Evolutionary conservation across 805 yeast species (phyloP), one percentile per base, ranked within the genome.

Genomic region (Teunomyces tritomae): DNA sequence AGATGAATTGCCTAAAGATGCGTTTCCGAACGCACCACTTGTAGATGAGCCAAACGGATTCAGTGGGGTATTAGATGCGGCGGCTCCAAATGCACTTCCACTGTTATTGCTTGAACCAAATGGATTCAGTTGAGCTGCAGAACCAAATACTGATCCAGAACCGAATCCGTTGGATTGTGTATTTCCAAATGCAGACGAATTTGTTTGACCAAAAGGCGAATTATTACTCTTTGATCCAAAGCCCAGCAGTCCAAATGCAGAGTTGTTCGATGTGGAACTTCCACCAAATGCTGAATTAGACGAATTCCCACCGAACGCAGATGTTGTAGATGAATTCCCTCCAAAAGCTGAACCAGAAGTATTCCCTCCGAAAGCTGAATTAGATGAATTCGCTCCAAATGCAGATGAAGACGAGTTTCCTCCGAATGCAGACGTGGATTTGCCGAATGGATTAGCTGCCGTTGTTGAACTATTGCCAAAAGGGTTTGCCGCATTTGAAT

Each of bases 21-120:
- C 9, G 28, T 49, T 45, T 10, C 56, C 60, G 48, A 53, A 52
- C 26, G 57, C 44, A 17, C 54, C 29, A 46, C 52, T 33, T 14
- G 39, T 46, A 27, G 39, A 45, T 1, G 51, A 36, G 9, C 56
- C 65, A 43, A 58, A 58, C 4, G 53, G 56, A 16, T 37, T 37
- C 28, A 13, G 28, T 24, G 24, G 39, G 39, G 39, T 20, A 13
- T 13, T 10, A 11, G 29, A 8, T 24, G 28, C 29, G 4, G 28
- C 29, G 4, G 40, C 29, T 10, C 40, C 40, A 37, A 37, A 37
- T 24, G 47, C 46, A 8, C 44, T 20, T 20, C 24, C 24, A 20
- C 24, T 20, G 6, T 20, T 33, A n/a, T 40, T 39, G 9, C 36
- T 27, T 27, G 44, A 13, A 11, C 40, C 40, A 37, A 37, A 37